phyloP scores from a whole-genome alignment of 1,284 basidiomycete species.

The Cutaneotrichosporon curvatum region DNA sequence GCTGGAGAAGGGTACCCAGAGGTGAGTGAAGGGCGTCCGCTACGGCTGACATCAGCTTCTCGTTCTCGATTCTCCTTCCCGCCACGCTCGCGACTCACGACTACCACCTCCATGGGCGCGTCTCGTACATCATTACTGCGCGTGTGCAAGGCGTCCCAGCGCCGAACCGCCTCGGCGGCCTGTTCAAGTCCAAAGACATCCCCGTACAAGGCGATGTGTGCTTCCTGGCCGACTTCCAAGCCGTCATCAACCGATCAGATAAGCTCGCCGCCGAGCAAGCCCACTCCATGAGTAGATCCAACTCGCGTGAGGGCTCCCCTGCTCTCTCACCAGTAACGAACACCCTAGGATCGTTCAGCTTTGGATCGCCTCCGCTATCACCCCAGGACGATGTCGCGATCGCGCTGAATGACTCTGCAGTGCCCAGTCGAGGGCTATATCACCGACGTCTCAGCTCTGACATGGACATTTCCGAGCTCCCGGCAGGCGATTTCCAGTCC shows the following conservation, averaged over 20 bases:
- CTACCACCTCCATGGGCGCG: slow-evolving; percentile 24
- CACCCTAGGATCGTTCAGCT: too few relatives aligned
- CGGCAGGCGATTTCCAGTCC: not conserved
- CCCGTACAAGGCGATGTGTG: slow-evolving; percentile 20
- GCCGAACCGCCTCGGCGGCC: not conserved
- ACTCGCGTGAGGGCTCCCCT: slow-evolving; percentile 2
- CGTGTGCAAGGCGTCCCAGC: slow-evolving; percentile 18
- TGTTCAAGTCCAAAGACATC: slow-evolving; percentile 12
- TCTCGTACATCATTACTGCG: slow-evolving; percentile 35
- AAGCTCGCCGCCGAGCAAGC: slow-evolving; percentile 20
- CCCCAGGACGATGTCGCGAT: slow-evolving; percentile 8
- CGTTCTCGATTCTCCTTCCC: slow-evolving; percentile 32
- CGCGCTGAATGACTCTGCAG: slow-evolving; percentile 8
- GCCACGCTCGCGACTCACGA: slow-evolving; percentile 34
- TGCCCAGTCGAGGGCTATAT: slow-evolving; percentile 7
- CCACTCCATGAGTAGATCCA: slow-evolving; percentile 1
- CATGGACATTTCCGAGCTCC: not conserved
- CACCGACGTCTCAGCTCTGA: slow-evolving; percentile 15
- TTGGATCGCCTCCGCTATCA: not conserved
- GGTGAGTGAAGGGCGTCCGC: slow-evolving; percentile 7
- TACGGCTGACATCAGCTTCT: slow-evolving; percentile 20
- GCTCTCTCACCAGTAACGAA: slow-evolving; percentile 2
- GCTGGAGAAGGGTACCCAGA: slow-evolving; percentile 38
- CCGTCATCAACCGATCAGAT: slow-evolving; percentile 34
- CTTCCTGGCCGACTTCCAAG: slow-evolving; percentile 28